Evolutionary conservation across 2,329 filamentous ascomycete species (phyloP), one percentile per base, ranked within the genome.

Genomic region (Helicocarpus griseus): DNA sequence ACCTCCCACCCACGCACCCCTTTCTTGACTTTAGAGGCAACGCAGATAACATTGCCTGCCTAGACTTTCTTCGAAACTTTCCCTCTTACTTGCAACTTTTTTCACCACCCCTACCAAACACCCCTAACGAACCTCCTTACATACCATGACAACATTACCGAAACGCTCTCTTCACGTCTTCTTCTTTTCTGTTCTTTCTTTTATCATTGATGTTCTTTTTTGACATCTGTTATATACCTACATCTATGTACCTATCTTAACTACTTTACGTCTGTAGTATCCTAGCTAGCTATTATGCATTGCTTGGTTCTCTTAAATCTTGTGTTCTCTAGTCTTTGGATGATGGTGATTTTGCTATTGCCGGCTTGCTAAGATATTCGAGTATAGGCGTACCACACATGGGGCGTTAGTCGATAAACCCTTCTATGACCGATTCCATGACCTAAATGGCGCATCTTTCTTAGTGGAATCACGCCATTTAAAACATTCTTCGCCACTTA

Each of bases 131-230:
- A 33, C 14, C 29, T 33, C n/a, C 21, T 41, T 9, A 19, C 2
- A 5, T 22, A 24, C 21, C 21, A 41, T 41, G 38, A 41, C 38
- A 40, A n/a, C 19, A 24, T 41, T 41, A 24, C 38, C 17, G 21
- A 41, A n/a, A 40, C 21, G 8, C n/a, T 41, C 11, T 41, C 19
- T 24, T 24, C 38, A n/a, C n/a, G n/a, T n/a, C 24, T 14, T 14
- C 22, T 39, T 24, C 49, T 39, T 24, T 28, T 26, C 41, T 53
- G 9, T 43, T 40, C n/a, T 24, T 40, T 22, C 31, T 50, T 43
- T 50, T 49, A 17, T 24, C 9, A 5, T 9, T 21, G 14, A 5
- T 43, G 1, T 17, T 40, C 21, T 28, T 28, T 40, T 3, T 21
- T 3, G 36, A n/a, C 6, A 19, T 39, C 14, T 38, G 46, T 48